phyloP scores from a whole-genome alignment of 1,139 yeast genomes.

The Taphrina wiesneri region DNA sequence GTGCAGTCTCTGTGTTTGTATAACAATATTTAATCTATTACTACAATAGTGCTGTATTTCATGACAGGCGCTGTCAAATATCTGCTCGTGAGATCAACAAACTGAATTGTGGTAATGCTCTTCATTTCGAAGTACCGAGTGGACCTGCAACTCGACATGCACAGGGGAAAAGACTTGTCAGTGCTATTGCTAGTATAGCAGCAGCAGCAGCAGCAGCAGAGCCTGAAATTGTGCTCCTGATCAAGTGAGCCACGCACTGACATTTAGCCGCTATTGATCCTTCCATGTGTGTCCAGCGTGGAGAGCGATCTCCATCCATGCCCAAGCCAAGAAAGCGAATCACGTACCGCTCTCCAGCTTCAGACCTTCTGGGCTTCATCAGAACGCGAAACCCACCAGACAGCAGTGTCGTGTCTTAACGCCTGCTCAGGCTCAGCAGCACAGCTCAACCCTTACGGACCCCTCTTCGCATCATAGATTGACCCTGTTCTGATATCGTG shows the following conservation, averaged over 20 bases:
- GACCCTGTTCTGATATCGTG: background rate
- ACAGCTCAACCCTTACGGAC: background rate
- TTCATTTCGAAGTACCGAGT: too few species aligned
- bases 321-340: background rate
- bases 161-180: too few species aligned
- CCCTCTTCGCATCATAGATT: background rate
- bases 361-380: background rate
- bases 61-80: too few species aligned
- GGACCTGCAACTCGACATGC: too few species aligned
- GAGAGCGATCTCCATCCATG: background rate
- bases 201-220: background rate
- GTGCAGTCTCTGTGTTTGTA: background rate
- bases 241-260: background rate
- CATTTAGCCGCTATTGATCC: background rate
- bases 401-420: background rate
- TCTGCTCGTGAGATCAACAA: too few species aligned
- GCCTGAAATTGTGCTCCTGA: background rate
- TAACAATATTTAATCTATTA: background rate
- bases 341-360: constrained; percentile 5
- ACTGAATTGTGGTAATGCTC: too few species aligned
- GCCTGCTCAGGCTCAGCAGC: background rate
- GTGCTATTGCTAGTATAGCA: background rate
- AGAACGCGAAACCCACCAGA: background rate
- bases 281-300: constrained; percentile 2
- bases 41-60: too few species aligned